Base-by-base conservation (phyloP, 2,329 filamentous ascomycete species). In the Neocucurbitaria cava region DNA sequence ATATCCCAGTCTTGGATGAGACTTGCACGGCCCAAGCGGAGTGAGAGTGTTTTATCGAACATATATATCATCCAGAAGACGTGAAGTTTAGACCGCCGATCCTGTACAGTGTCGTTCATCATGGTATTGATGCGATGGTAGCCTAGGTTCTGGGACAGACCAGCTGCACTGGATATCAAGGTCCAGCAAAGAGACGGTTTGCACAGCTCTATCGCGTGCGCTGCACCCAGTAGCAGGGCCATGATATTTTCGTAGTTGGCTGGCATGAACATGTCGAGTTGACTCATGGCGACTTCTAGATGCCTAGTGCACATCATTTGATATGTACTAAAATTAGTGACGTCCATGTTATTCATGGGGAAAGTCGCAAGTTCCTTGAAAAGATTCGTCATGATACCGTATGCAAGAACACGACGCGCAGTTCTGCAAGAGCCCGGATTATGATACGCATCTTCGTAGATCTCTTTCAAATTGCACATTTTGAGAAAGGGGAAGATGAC, bases 1-100 rank as follows among this genome's bases (percentile, higher is more conserved):
- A 77, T 74, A 31, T 77, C 75, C 65, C 72, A 77, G 41, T 77
- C 75, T 47, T 76, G 75, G 23, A 77, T 70, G 9, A 66, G 54
- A 15, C 72, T 69, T 7, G 75, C 72, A 6, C 74, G 70, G 13
- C 75, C 75, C 9, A 77, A 51, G 10, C 73, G 67, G 7, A 77
- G 61, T 1, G 75, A 76, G 8, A 77, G 62, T 6, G 65, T 74
- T 53, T 76, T 77, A 49, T 77, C 75, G 41, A 75, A 65, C 48
- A 72, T 65, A 46, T 77, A 77, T 3, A 76, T 71, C 56, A 69
- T 71, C 73, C 72, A 76, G 44, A 77, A 77, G 1, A 66, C 56
- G 21, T 73, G 63, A 1, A 71, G 61, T 39, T 75, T 76, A 1
- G 59, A 55, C 2, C 61, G 62, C 1, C 66, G 61, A 15, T 72